These are phyloP conservation scores for Fusarium chuoi DNA, from an alignment of 2,329 filamentous ascomycete species.

Conservation along the genomic window DNA sequence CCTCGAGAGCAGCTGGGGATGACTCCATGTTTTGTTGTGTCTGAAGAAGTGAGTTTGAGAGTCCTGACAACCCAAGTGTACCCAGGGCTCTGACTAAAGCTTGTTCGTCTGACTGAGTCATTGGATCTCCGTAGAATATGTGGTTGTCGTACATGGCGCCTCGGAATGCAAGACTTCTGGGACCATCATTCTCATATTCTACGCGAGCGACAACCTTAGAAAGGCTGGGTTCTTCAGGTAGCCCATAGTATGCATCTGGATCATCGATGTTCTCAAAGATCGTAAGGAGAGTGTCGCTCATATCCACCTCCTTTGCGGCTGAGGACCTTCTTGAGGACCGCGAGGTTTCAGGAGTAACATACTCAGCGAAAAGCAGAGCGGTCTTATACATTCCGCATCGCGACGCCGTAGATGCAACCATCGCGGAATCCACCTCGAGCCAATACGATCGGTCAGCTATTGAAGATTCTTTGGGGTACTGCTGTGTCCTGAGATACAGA, in stretches of 20 bases:
- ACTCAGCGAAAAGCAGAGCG: conserved; percentile 84
- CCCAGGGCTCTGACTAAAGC: conserved; percentile 82
- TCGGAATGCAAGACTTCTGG: conserved; percentile 88
- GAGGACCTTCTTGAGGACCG: conserved; percentile 75
- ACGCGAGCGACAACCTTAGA: conserved; percentile 81
- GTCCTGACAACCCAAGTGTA: conserved; percentile 82
- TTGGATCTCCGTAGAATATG: conserved; percentile 69
- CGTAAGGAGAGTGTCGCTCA: conserved; percentile 76
- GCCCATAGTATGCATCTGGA: conserved; percentile 93
- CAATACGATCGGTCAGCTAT: conserved; percentile 82
- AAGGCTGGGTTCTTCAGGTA: conserved; percentile 81
- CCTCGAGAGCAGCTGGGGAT: conserved; percentile 70
- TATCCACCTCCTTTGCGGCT: conserved; percentile 61
- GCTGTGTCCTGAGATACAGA: conserved; percentile 88
- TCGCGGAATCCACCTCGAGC: conserved; percentile 83
- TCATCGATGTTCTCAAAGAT: conserved; percentile 96
- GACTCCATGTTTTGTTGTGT: conserved; percentile 70
- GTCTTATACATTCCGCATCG: conserved; percentile 87
- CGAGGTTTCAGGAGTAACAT: conserved; percentile 67
- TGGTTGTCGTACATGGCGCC: conserved; percentile 92
- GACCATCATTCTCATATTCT: conserved; percentile 88
- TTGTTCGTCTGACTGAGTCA: conserved; percentile 68
- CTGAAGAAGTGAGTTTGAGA: conserved; percentile 83
- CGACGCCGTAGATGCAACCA: conserved; percentile 76
- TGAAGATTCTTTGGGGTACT: conserved; percentile 77